Base-by-base conservation (phyloP, 176 grass and related monocot species). In the Cymbopogon citratus region DNA sequence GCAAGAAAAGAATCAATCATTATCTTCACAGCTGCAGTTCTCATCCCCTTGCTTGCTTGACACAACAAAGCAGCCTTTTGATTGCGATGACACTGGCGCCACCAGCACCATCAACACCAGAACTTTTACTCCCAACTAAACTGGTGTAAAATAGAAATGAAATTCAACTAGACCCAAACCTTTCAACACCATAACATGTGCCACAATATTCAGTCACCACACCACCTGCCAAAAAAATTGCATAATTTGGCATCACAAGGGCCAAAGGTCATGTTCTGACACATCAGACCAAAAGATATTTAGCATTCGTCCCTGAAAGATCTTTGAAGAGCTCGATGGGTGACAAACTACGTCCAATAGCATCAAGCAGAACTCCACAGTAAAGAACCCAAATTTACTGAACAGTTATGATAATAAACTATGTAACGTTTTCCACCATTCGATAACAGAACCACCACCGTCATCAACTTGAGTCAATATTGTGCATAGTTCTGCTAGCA, bases 381-480 rank as follows among this genome's bases (percentile, higher is more conserved):
- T 66, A 26, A 75, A 62, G 48, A 74, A 35, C 2, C 15, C 24
- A 73, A 77, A 85, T 24, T 51, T n/a, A 69, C 16, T 27, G 4
- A 51, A 66, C 72, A 19, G 75, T 74, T 75, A 73, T 69, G 49
- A 86, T 90, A 78, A 69, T 68, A 82, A 35, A 61, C 61, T 49
- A 39, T 14, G 66, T 69, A 38, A 6, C 2, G 33, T 44, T 74
- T 83, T 78, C 86, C 79, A 74, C 4, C 67, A 34, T 83, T 67
- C 28, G 51, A 65, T 16, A 60, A 69, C 39, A 78, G 21, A 83
- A 82, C 39, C 74, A 82, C 31, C 67, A 86, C 33, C 39, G 4
- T 51, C 66, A 60, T 62, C 61, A 66, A 69, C n/a, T 63, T 60
- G 48, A 79, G 73, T 25, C 31, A 44, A 79, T 28, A 78, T 72